Conservation (phyloP, 495 filamentous ascomycete genomes). For the Cetradonia linearis region DNA sequence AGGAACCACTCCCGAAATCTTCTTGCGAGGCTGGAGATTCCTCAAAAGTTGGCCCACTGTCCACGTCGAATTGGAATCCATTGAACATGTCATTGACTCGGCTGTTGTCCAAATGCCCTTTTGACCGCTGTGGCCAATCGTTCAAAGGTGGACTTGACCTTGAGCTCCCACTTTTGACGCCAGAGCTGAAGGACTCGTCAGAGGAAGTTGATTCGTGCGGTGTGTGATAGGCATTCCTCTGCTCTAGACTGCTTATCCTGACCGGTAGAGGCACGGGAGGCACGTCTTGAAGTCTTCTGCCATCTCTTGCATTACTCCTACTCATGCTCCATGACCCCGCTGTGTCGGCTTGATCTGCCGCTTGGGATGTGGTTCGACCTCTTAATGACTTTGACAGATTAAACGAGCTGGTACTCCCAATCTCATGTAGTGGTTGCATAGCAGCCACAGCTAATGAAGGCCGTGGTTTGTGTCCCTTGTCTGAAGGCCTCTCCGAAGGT, state of each 20-base stretch:
- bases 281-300: constrained; percentile 10
- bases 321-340: background rate
- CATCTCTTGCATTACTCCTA: constrained; percentile 3
- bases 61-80: constrained; percentile 27
- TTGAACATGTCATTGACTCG: constrained; percentile 34
- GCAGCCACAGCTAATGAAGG: constrained; percentile 22
- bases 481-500: constrained; percentile 10
- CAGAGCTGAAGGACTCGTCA: constrained; percentile 55
- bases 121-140: constrained; percentile 7
- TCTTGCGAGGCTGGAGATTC: background rate
- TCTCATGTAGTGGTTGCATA: constrained; percentile 31
- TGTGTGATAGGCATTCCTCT: constrained; percentile 49
- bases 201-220: constrained; percentile 59
- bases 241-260: constrained; percentile 41
- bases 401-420: constrained; percentile 27
- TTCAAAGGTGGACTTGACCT: constrained; percentile 48
- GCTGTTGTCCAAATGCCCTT: constrained; percentile 9
- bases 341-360: background rate
- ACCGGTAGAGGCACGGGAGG: constrained; percentile 29
- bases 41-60: constrained; percentile 6
- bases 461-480: constrained; percentile 19
- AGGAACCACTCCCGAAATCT: background rate
- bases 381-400: constrained; percentile 22
- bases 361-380: constrained; percentile 25
- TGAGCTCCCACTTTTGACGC: constrained; percentile 58